Evolutionary conservation across 768 basidiomycete genomes (phyloP), one percentile per base, ranked within the genome.

Genomic region (Pisolithus sp.): DNA sequence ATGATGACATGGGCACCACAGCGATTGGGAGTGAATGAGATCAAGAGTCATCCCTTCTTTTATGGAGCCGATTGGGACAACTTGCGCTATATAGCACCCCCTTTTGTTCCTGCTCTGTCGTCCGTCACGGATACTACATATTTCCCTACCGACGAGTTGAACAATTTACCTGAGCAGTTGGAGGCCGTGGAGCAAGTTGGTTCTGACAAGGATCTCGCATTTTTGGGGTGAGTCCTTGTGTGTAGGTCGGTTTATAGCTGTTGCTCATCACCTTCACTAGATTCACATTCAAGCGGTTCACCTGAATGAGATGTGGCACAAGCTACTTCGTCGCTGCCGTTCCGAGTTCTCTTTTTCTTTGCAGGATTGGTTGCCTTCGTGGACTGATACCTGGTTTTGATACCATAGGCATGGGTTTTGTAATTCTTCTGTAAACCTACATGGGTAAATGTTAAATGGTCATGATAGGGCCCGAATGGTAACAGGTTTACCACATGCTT

Each of bases 61-160:
- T 86, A 81, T 59, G 95, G 95, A 24, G 95, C 94, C 21, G 94
- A 95, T 71, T 99, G 95, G 95, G 78, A 78, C 41, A 76, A 85
- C 4, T 81, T 99, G 64, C 85, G 94, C 28, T 82, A 91, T 56
- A 97, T 99, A 54, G 91, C 94, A 55, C 91, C 93, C 21, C 95
- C 95, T 1, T 97, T 97, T 67, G 89, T 99, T 13, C 95, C 95
- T 3, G 89, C 86, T 50, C 76, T 99, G 41, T 85, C 89, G 57
- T 93, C 89, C 26, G 88, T 89, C 61, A 93, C 91, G 21, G 93
- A 96, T 62, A 96, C 93, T 0, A 89, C 86, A 3, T 95, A 97
- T 73, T 97, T 97, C 86, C 93, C 93, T 2, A 93, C 89, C 4
- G 93, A 96, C 57, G 93, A 96, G 59, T 79, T 93, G 23, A 83